Base-by-base conservation (phyloP, 371 early-diverging fungal genomes). In the Mucor plumbeus region DNA sequence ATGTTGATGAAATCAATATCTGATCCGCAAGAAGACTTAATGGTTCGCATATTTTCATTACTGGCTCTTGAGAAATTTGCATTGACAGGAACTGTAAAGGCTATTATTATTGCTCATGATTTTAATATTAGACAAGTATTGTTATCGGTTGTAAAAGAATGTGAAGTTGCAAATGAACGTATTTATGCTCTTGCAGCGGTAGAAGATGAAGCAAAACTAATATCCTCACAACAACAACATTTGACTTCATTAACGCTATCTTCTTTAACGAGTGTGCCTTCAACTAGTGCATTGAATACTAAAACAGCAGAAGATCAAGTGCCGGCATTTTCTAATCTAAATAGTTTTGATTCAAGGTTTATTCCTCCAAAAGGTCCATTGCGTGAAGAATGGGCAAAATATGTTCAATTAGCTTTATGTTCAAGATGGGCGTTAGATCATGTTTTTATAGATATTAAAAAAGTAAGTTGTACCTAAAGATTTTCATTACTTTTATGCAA, bases 41-140 rank as follows among this genome's bases (percentile, higher is more conserved):
- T 60, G 26, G 81, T 80, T 5, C 75, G 84, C 1, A 59, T 78
- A 0, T 80, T 76, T 64, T 64, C 78, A 17, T 60, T 84, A 19
- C 57, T 81, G 57, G 84, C 84, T 5, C 63, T 84, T 19, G 84
- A 84, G 34, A 84, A 81, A 21, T 84, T 84, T 64, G 74, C 84
- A 8, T 43, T 78, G 21, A 83, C 84, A 59, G 83, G 79, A 0
- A 34, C 67, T 4, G 70, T 79, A 34, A 79, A 81, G 53, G 55
- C 67, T 1, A 59, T 61, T 8, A 77, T 83, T 14, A 9, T 78
- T 17, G 35, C 38, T 5, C 76, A 78, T 55, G 72, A 77, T 9
- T 58, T 65, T n/a, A 67, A 73, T 44, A 74, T 81, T 19, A 68
- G 73, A 41, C 31, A 36, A 0, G 63, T 76, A 2, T 54, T 83